These are phyloP conservation scores for Suhomyces kilbournensis DNA, from an alignment of 805 yeast species.

Conservation along the genomic window DNA sequence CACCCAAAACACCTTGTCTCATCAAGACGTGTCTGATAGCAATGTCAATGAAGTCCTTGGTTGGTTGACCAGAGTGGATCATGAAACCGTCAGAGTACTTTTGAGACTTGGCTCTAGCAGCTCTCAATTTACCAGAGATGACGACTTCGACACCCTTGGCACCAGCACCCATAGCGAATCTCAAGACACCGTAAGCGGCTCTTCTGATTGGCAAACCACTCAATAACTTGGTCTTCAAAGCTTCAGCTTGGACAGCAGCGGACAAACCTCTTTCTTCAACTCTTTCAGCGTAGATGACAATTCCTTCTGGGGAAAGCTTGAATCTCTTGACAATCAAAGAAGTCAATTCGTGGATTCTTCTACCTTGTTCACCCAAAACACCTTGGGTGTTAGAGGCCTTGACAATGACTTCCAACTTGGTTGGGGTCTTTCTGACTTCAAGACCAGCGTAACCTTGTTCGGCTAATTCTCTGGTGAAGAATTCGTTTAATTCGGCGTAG, in stretches of 20 bases:
- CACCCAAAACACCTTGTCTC: conserved; percentile 99
- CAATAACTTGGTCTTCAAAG: conserved; percentile 95
- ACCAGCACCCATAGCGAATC: conserved; percentile 99
- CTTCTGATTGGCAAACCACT: conserved; percentile 99
- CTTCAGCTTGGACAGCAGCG: conserved; percentile 99
- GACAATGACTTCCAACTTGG: conserved; percentile 97
- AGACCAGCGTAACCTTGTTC: conserved; percentile 99
- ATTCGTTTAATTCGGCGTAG: conserved; percentile 99
- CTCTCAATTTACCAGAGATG: conserved; percentile 98
- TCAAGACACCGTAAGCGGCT: conserved; percentile 99
- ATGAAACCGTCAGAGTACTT: conserved; percentile 99
- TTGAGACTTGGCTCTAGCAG: conserved; percentile 99
- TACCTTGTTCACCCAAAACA: conserved; percentile 99
- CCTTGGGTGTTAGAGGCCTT: conserved; percentile 99
- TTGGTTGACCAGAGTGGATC: conserved; percentile 99
- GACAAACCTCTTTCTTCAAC: conserved; percentile 99
- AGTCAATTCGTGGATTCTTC: conserved; percentile 98
- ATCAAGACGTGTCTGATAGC: conserved; percentile 99
- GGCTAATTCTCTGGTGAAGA: conserved; percentile 99
- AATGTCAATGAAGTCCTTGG: conserved; percentile 94
- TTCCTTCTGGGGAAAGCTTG: conserved; percentile 90
- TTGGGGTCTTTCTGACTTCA: conserved; percentile 97
- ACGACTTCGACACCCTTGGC: conserved; percentile 99
- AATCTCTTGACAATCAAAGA: conserved; percentile 98
- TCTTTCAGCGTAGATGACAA: conserved; percentile 96